These are phyloP conservation scores for Suillus cothurnatus DNA, from an alignment of 768 basidiomycete genomes.

Conservation along the genomic window DNA sequence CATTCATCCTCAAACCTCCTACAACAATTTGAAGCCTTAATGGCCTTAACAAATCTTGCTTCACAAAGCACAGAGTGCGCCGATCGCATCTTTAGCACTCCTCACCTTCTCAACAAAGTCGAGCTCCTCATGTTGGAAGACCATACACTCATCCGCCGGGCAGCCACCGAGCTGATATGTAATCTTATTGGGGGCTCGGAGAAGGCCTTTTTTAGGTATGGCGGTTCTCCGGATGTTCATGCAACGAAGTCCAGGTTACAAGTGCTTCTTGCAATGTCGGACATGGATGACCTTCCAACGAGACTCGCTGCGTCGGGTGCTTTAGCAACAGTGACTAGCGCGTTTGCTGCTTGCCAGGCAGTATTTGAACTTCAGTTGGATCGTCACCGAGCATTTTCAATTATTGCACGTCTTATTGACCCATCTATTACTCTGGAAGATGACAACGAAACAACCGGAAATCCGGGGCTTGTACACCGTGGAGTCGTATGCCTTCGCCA, in stretches of 20 bases:
- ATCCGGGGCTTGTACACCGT: slow-evolving; percentile 74
- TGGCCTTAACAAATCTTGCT: slow-evolving; percentile 95
- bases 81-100: slow-evolving; percentile 61
- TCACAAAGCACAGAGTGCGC: slow-evolving; percentile 71
- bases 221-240: slow-evolving; percentile 42
- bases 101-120: slow-evolving; percentile 62
- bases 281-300: slow-evolving; percentile 84
- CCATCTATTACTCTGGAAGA: slow-evolving; percentile 43
- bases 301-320: slow-evolving; percentile 90
- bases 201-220: slow-evolving; percentile 72
- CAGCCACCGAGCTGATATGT: slow-evolving; percentile 89
- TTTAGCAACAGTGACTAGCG: slow-evolving; percentile 75
- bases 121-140: slow-evolving; percentile 83
- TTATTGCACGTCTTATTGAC: slow-evolving; percentile 70
- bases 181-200: slow-evolving; percentile 85
- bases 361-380: slow-evolving; percentile 69
- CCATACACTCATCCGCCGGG: slow-evolving; percentile 78
- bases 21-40: slow-evolving; percentile 89
- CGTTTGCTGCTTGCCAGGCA: slow-evolving; percentile 57
- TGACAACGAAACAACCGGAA: slow-evolving; percentile 34
- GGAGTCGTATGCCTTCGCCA: slow-evolving; percentile 77
- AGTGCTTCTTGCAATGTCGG: slow-evolving; percentile 80
- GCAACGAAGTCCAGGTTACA: slow-evolving; percentile 65
- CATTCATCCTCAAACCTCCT: slow-evolving; percentile 70
- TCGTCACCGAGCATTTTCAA: slow-evolving; percentile 60